Evolutionary conservation across 768 basidiomycete genomes (phyloP).

Genomic region (Amanita phalloides): DNA sequence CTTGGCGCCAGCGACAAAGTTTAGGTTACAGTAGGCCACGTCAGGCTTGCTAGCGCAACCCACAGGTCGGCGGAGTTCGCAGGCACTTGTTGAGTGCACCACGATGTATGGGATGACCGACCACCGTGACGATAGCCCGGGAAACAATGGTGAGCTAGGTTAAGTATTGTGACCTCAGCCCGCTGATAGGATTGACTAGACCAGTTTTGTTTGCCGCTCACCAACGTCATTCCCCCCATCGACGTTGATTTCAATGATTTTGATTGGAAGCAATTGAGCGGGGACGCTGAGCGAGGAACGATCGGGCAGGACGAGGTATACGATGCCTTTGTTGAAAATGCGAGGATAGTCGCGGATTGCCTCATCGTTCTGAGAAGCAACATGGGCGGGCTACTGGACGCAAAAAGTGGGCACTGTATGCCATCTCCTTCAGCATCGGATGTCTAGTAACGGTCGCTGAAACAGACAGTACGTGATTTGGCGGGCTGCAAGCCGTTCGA

Average conservation of each 20-base stretch:
- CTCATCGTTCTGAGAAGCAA: background rate
- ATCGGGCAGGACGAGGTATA: background rate
- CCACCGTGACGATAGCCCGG: too few relatives aligned
- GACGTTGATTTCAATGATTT: background rate
- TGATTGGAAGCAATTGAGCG: background rate
- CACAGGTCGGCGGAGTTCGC: background rate
- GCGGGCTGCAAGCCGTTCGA: too few relatives aligned
- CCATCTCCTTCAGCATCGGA: too few relatives aligned
- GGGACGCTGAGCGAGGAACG: background rate
- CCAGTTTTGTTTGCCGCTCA: background rate
- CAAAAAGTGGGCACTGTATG: too few relatives aligned
- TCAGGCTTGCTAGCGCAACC: background rate
- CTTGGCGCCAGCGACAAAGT: background rate
- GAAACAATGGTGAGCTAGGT: too few relatives aligned
- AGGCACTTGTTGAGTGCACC: background rate
- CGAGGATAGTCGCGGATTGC: background rate
- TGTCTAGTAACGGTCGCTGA: too few relatives aligned
- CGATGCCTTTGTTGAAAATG: background rate
- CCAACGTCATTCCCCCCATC: background rate
- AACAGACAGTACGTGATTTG: too few relatives aligned
- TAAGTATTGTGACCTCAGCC: too few relatives aligned
- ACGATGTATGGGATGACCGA: background rate
- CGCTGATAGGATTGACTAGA: too few relatives aligned
- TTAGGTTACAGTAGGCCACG: background rate
- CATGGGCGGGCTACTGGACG: too few relatives aligned